Evolutionary conservation across 495 filamentous ascomycete genomes (phyloP), one percentile per base, ranked within the genome.

Genomic region (Penicillium riverlandense): DNA sequence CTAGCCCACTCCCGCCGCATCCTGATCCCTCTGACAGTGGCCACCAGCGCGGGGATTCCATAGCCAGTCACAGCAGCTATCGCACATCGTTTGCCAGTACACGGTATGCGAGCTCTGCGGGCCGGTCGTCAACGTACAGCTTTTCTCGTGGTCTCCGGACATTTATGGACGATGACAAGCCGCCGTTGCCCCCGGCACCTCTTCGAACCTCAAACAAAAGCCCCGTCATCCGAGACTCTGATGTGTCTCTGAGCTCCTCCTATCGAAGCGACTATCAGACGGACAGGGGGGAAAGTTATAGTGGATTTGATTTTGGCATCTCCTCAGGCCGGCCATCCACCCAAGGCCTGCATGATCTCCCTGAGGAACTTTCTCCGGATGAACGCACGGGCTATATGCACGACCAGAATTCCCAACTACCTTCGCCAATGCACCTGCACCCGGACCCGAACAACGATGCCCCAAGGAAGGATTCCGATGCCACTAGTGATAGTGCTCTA

Each of bases 1-100:
- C 60, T 2, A 60, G 58, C 10, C 65, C 64, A 8, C 37, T 65
- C 11, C 63, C 63, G 5, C 57, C 52, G 4, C 31, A 40, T 11
- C 36, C 47, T 9, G 48, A 46, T 16, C 30, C 45, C 7, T 36
- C 44, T 1, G 53, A 48, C 6, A 28, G 16, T n/a, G 41, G 37
- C 7, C 66, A 70, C 40, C 53, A 49, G 29, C 55, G 66, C 11
- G 54, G 45, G 6, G 53, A 61, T 27, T 73, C 70, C 1, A 52
- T 59, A 8, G 65, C 65, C 12, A 71, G 66, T 44, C 66, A 62
- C 36, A 73, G 70, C 42, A 73, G 66, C 43, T 73, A 73, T 45
- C 55, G 67, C 30, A 67, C 66, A 0, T 72, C 69, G 3, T 34
- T 69, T 8, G 55, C 66, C 12, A 75, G 70, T 50, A 74, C 59